Base-by-base conservation (phyloP, 345 rosid species). In the Gossypium thurberi region DNA sequence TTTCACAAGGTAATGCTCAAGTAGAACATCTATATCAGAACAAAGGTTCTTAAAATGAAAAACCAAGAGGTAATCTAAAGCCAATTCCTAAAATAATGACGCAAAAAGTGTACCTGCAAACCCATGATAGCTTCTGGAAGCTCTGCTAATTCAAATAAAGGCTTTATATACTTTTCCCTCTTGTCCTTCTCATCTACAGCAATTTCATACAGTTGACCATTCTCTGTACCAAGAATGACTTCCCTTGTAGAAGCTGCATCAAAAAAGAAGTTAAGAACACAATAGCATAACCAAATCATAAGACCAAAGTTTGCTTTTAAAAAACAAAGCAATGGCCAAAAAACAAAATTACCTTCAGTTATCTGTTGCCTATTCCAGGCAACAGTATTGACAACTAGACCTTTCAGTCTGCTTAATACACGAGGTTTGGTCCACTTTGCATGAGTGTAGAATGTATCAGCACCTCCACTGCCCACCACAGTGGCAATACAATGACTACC, bases 351-450 rank as follows among this genome's bases (percentile, higher is more conserved):
- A 95, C 99, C 98, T 87, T 91, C 97, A 1, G 99, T 91, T 46
- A 95, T 95, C 76, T 78, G 96, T 70, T 92, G 99, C 72, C 88
- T 90, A 77, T 95, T 91, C 99, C 99, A 95, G 57, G 98, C 98
- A 72, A 92, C 98, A 0, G 93, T 85, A 75, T 95, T 95, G 59
- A 95, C 97, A 65, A 84, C 78, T 55, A 92, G 86, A 65, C 99
- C 98, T 84, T 84, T 92, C 82, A 95, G 80, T 77, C 88, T 91
- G 72, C 84, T 77, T 57, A 95, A 79, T 10, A 86, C 72, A 50
- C 98, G 99, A 2, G 99, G 96, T 86, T 87, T 95, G 76, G 68
- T 90, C 99, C 99, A 95, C 83, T 87, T 95, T 1, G 97, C 97
- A 79, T 95, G 99, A 71, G 87, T 86, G 43, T 95, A 95, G 78